phyloP scores from a whole-genome alignment of 352 stramenopile species.

The Globisporangium solare region DNA sequence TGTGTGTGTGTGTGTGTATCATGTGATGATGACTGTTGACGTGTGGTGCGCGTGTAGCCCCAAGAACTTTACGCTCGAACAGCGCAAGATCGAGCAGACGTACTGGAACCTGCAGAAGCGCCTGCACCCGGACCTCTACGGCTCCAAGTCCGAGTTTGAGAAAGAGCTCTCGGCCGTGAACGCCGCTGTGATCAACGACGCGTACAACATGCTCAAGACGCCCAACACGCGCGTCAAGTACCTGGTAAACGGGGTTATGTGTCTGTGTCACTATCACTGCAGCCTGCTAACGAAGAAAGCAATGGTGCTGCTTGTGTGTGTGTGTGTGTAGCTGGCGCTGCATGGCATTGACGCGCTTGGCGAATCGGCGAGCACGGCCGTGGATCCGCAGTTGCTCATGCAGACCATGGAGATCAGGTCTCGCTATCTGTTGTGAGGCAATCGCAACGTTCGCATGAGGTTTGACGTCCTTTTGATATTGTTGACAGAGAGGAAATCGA shows the following conservation, averaged over 20 bases:
- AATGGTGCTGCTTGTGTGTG: background rate
- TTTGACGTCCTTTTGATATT: background rate
- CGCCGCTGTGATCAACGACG: conserved; percentile 76
- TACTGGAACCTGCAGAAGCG: conserved; percentile 88
- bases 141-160: conserved; percentile 85
- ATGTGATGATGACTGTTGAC: background rate
- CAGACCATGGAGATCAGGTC: conserved; percentile 85
- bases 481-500: conserved; percentile 65
- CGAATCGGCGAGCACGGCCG: conserved; percentile 66
- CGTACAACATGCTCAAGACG: conserved; percentile 87
- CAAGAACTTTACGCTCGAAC: conserved; percentile 77
- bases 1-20: conserved; percentile 12
- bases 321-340: conserved; percentile 45
- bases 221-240: conserved; percentile 83
- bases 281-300: no score
- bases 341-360: conserved; percentile 79
- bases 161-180: conserved; percentile 77
- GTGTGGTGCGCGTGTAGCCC: conserved; percentile 24
- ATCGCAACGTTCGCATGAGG: background rate
- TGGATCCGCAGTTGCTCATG: conserved; percentile 76
- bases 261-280: no score
- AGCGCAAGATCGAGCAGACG: conserved; percentile 78
- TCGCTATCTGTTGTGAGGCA: background rate
- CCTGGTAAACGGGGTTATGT: no score
- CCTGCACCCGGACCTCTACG: conserved; percentile 80